These are phyloP conservation scores for Buddleja alternifolia DNA, from an alignment of 257 asterid species.

Conservation along the genomic window DNA sequence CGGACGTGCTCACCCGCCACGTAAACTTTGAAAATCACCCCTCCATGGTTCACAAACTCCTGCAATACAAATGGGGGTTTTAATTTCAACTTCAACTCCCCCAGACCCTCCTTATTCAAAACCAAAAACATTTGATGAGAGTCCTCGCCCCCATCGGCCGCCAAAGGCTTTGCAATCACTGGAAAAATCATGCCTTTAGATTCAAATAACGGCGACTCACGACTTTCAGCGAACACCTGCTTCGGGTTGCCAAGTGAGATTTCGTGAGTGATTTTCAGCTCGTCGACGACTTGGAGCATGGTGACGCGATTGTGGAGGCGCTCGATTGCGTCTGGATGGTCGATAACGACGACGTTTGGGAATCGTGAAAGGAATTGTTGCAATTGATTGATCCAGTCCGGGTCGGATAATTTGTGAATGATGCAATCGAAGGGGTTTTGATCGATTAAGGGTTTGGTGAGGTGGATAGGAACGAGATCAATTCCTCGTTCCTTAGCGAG, in stretches of 20 bases:
- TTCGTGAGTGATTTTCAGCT: constrained; percentile 27
- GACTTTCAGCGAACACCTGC: constrained; percentile 58
- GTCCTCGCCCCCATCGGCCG: constrained; percentile 59
- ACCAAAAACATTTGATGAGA: constrained; percentile 79
- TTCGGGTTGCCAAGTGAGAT: constrained; percentile 50
- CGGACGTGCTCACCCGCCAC: constrained; percentile 68
- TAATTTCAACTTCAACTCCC: constrained; percentile 40
- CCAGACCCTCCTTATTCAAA: constrained; percentile 56
- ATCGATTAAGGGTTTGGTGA: constrained; percentile 50
- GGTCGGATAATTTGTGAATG: constrained; percentile 61
- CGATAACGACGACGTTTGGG: constrained; percentile 60
- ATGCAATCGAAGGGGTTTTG: constrained; percentile 72
- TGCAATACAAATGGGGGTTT: constrained; percentile 68
- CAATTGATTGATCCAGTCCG: constrained; percentile 61
- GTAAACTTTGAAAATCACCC: constrained; percentile 79
- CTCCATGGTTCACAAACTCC: constrained; percentile 90
- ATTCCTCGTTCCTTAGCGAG: constrained; percentile 57
- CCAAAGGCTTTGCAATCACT: constrained; percentile 67
- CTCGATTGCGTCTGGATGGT: constrained; percentile 52
- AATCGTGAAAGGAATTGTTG: constrained; percentile 32
- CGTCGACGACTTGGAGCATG: constrained; percentile 67
- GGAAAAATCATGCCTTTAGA: constrained; percentile 49
- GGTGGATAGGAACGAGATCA: constrained; percentile 55
- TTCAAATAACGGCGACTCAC: constrained; percentile 26
- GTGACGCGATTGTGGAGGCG: constrained; percentile 70